phyloP scores from a whole-genome alignment of 1,284 basidiomycete genomes.

The Gomphus bonarii region DNA sequence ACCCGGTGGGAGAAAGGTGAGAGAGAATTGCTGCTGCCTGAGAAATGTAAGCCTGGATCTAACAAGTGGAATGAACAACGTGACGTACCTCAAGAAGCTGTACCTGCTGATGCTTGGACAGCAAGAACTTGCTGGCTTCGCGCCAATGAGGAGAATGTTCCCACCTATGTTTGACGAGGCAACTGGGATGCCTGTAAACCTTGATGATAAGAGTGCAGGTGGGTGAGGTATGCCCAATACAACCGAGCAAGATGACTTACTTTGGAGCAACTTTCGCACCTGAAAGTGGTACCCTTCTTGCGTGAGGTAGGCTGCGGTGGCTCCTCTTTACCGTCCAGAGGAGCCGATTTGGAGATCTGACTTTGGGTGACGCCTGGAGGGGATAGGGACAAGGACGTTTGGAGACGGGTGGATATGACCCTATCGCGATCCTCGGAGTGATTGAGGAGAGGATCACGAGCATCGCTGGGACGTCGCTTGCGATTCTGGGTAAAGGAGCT shows the following conservation, averaged over 20 bases:
- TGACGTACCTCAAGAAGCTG: conserved; percentile 79
- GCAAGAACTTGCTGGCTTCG: conserved; percentile 86
- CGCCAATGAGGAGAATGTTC: conserved; percentile 97
- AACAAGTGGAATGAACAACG: conserved; percentile 6
- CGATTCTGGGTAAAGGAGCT: conserved; percentile 9
- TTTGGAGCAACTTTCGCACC: conserved; percentile 89
- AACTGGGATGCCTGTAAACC: conserved; percentile 92
- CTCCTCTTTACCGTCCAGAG: conserved; percentile 5
- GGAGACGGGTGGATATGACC: background rate
- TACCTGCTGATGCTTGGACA: conserved; percentile 97
- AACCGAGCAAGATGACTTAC: conserved; percentile 26
- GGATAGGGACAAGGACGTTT: background rate
- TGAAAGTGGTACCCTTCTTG: conserved; percentile 78
- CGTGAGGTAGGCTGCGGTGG: conserved; percentile 26
- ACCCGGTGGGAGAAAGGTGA: conserved; percentile 49
- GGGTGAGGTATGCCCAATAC: background rate
- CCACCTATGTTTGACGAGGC: conserved; percentile 95
- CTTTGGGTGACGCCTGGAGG: conserved; percentile 1
- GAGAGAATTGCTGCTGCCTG: conserved; percentile 92
- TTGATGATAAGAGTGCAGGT: conserved; percentile 22
- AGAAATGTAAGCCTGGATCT: background rate
- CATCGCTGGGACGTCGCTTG: conserved; percentile 8
- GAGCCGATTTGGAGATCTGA: conserved; percentile 3
- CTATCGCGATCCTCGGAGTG: conserved; percentile 7
- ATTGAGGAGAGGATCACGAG: background rate